These are phyloP conservation scores for Globisporangium orthogonon DNA, from an alignment of 352 stramenopile species.

Conservation along the genomic window DNA sequence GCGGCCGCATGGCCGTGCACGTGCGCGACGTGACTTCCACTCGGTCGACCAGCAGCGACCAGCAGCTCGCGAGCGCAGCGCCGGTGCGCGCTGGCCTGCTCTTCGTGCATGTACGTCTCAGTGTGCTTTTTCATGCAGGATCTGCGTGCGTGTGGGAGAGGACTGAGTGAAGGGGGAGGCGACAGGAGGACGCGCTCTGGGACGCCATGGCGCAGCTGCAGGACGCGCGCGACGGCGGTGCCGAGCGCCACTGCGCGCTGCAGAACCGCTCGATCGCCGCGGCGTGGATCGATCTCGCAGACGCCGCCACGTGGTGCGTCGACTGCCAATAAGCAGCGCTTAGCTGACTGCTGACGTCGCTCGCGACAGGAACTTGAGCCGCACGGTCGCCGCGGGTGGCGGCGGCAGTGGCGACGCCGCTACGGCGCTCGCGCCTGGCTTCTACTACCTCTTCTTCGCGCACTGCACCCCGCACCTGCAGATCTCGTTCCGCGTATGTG, in stretches of 20 bases:
- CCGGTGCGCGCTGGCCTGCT: conserved; percentile 35
- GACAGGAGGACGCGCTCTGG: conserved; percentile 50
- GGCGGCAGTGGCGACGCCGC: conserved; percentile 15
- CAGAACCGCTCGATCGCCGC: conserved; percentile 36
- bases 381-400: conserved; percentile 17
- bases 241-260: conserved; percentile 32
- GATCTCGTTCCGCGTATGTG: conserved; percentile 83
- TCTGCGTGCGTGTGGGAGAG: neutral
- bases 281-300: conserved; percentile 52
- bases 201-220: conserved; percentile 44
- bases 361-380: conserved; percentile 28
- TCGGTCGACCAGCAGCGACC: conserved; percentile 3
- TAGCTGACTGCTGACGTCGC: neutral
- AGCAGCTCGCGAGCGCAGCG: neutral
- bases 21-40: conserved; percentile 46
- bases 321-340: too few relatives aligned
- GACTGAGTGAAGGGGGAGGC: neutral
- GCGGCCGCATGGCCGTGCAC: conserved; percentile 64
- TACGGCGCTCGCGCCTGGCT: conserved; percentile 39
- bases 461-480: conserved; percentile 67
- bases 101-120: conserved; percentile 66
- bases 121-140: neutral
- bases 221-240: conserved; percentile 18
- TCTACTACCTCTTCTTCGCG: conserved; percentile 88
- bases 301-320: conserved; percentile 38